phyloP scores from a whole-genome alignment of 345 rosid species.

The sweet orange (Citrus sinensis) region DNA sequence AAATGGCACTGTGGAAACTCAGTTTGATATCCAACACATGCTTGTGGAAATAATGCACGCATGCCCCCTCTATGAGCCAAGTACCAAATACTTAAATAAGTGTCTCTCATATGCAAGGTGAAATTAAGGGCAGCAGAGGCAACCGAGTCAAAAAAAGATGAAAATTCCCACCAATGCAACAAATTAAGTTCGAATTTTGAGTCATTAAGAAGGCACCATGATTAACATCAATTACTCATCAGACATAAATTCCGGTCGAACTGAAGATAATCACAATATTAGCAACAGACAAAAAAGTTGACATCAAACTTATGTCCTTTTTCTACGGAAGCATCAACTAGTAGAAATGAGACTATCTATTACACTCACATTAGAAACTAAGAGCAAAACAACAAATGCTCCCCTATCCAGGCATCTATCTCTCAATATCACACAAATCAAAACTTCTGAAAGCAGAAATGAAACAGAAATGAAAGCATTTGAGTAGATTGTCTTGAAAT shows the following conservation, averaged over 20 bases:
- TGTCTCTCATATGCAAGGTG: background rate
- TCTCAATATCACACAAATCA: background rate
- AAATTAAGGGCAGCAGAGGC: background rate
- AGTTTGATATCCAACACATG: background rate
- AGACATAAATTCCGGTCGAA: background rate
- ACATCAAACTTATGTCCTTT: background rate
- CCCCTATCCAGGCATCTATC: background rate
- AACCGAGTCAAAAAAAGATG: background rate
- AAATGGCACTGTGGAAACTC: background rate
- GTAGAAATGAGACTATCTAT: background rate
- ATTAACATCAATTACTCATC: background rate
- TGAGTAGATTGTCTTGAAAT: no score
- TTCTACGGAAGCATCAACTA: background rate
- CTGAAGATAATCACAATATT: background rate
- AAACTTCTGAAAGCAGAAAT: background rate
- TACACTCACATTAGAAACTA: background rate
- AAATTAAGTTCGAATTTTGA: background rate
- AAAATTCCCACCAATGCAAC: background rate
- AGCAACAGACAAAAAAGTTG: background rate
- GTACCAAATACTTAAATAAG: background rate
- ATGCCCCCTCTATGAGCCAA: background rate
- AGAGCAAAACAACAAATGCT: background rate
- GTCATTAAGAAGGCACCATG: background rate
- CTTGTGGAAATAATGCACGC: background rate
- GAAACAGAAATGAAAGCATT: background rate